phyloP scores from a whole-genome alignment of 2,329 filamentous ascomycete genomes.

The Colletotrichum orbiculare region DNA sequence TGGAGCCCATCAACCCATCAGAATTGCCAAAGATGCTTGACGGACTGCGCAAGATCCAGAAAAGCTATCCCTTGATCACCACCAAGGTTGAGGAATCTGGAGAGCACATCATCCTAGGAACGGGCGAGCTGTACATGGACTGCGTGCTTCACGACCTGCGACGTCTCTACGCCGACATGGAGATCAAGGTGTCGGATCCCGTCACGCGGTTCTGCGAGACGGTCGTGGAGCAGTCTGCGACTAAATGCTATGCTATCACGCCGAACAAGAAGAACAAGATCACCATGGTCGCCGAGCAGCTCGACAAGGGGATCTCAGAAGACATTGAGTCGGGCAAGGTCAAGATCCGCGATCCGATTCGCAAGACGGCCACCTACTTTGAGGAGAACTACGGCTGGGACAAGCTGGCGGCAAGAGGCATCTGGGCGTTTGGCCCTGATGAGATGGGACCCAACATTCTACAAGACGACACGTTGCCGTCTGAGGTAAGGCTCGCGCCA shows the following conservation, averaged over 20 bases:
- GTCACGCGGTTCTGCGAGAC: slow-evolving; percentile 98
- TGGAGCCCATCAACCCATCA: slow-evolving; percentile 97
- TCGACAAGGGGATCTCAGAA: slow-evolving; percentile 93
- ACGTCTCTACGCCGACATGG: slow-evolving; percentile 96
- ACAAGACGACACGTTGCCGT: slow-evolving; percentile 94
- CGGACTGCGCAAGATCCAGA: slow-evolving; percentile 95
- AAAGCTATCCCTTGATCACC: slow-evolving; percentile 93
- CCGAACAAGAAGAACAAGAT: slow-evolving; percentile 99
- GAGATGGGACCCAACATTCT: slow-evolving; percentile 95
- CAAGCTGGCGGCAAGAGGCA: slow-evolving; percentile 90
- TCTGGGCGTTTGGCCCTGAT: slow-evolving; percentile 98
- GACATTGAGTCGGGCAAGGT: slow-evolving; percentile 94
- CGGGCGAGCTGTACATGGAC: slow-evolving; percentile 99
- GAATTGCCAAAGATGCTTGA: slow-evolving; percentile 99
- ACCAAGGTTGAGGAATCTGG: slow-evolving; percentile 99
- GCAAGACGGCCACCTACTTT: slow-evolving; percentile 95
- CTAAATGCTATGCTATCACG: slow-evolving; percentile 97
- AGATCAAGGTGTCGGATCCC: slow-evolving; percentile 97
- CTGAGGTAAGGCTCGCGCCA: slow-evolving; percentile 68
- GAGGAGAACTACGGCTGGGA: slow-evolving; percentile 98
- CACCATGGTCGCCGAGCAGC: slow-evolving; percentile 96
- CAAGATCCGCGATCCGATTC: slow-evolving; percentile 90
- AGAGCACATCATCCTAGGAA: slow-evolving; percentile 94
- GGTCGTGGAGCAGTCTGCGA: slow-evolving; percentile 95
- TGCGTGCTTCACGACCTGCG: slow-evolving; percentile 96